phyloP scores from a whole-genome alignment of 2,329 filamentous ascomycete genomes.

The Epichloe sibirici region DNA sequence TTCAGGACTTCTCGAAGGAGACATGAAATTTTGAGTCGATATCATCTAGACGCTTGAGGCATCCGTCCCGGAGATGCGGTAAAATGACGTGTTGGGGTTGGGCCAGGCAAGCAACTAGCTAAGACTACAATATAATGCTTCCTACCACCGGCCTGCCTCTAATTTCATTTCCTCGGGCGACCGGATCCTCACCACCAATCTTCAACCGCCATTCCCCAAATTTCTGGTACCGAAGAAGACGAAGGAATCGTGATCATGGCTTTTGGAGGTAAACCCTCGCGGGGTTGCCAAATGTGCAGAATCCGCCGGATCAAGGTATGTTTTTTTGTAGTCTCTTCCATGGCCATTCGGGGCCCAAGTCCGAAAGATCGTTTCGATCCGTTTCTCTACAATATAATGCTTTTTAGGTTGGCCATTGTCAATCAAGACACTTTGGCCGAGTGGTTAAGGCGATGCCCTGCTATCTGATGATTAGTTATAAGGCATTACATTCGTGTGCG shows the following conservation, averaged over 20 bases:
- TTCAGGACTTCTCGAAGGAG: too few relatives aligned
- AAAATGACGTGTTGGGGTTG: too few relatives aligned
- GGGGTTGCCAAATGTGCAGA: slow-evolving; percentile 62
- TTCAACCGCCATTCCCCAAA: neutral
- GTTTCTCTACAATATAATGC: too few relatives aligned
- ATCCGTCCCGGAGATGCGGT: too few relatives aligned
- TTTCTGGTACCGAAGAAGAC: neutral
- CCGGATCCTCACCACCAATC: neutral
- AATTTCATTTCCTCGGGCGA: neutral
- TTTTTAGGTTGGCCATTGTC: accelerated
- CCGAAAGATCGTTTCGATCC: neutral
- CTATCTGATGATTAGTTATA: neutral
- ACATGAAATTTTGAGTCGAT: too few relatives aligned
- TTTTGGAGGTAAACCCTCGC: slow-evolving; percentile 50
- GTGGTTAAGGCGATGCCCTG: slow-evolving; percentile 6
- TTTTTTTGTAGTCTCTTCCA: too few relatives aligned
- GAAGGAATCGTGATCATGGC: slow-evolving; percentile 32
- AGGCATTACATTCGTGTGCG: slow-evolving; percentile 6
- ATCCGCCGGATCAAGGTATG: slow-evolving; percentile 58
- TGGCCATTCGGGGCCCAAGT: neutral
- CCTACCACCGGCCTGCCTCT: neutral
- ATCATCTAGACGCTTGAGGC: too few relatives aligned
- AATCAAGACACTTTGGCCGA: slow-evolving; percentile 2
- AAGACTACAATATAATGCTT: too few relatives aligned
- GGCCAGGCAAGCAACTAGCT: too few relatives aligned